Base-by-base conservation (phyloP, 768 basidiomycete genomes). In the Lepiota subincarnata region DNA sequence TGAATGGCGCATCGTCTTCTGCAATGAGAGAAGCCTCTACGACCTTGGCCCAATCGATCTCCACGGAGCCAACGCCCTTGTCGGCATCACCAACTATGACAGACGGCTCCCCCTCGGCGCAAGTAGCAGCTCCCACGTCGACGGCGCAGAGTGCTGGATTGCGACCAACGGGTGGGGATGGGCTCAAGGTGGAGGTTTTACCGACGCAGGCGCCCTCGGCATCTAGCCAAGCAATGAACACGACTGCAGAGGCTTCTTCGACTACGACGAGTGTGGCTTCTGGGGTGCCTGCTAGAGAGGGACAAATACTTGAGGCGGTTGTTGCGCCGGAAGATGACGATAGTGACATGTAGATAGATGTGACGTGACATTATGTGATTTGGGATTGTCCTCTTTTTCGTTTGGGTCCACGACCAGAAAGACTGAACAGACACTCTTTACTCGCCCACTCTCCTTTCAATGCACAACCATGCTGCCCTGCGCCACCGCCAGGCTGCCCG, bases 361-460 rank as follows among this genome's bases (percentile, higher is more conserved):
- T 31, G 31, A 31, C 31, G 31, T 31, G 3, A 31, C 10, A 2
- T 31, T 31, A 11, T 31, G 31, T 31, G 31, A 31, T 24, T 24
- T 24, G 24, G n/a, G n/a, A 4, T 48, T 48, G 40, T 28, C 35
- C 3, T 22, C 34, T 24, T 12, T 53, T 46, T 20, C 46, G 24
- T 53, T 45, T 26, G 42, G n/a, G 24, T 26, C 50, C 40, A 34
- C 50, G 10, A 31, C 31, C 26, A 28, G 26, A 39, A 14, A 26
- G 50, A n/a, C n/a, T n/a, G n/a, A n/a, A n/a, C n/a, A n/a, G n/a
- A 31, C 31, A 31, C 8, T 31, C 31, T 8, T 31, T 31, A 31
- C 31, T 8, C 10, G 3, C 34, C 31, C 52, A 53, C 53, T 24
- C 42, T 54, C 53, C 14, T 54, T 54, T 40, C 38, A 41, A 54